These are phyloP conservation scores for Hylodesmum podocarpum DNA, from an alignment of 306 rosid genomes.

Conservation along the genomic window DNA sequence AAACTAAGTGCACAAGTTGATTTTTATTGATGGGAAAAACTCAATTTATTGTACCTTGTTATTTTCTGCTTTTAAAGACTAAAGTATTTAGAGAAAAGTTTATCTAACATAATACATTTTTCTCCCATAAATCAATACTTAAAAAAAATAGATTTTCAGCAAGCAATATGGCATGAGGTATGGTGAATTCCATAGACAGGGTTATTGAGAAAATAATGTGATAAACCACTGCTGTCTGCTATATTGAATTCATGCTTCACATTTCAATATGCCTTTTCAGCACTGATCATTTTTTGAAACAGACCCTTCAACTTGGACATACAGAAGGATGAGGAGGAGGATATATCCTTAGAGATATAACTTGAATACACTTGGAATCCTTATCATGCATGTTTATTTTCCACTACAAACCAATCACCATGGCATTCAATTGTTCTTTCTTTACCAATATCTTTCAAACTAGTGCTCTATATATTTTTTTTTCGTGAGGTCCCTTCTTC, in stretches of 20 bases:
- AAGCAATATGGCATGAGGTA: background rate
- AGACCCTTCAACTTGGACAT: slow-evolving; percentile 10
- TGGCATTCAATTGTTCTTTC: slow-evolving; percentile 19
- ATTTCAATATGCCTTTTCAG: background rate
- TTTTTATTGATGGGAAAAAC: background rate
- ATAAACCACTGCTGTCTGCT: slow-evolving; percentile 14
- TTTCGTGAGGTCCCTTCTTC: slow-evolving; percentile 38
- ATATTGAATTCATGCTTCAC: slow-evolving; percentile 19
- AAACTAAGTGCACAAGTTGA: background rate
- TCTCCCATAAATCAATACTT: too few relatives aligned
- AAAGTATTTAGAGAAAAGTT: background rate
- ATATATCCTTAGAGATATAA: slow-evolving; percentile 5
- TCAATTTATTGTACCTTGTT: too few relatives aligned
- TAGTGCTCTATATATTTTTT: slow-evolving; percentile 13
- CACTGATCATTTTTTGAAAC: slow-evolving; percentile 18
- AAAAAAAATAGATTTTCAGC: too few relatives aligned
- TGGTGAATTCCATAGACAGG: background rate
- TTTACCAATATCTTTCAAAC: background rate
- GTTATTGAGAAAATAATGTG: background rate
- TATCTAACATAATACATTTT: too few relatives aligned
- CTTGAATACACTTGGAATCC: slow-evolving; percentile 33
- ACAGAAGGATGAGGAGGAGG: background rate
- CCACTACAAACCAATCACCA: slow-evolving; percentile 10
- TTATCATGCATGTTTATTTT: slow-evolving; percentile 31
- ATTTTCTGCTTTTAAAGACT: too few relatives aligned